Conservation (phyloP, 2,329 filamentous ascomycete species). For the Pezicula neosporulosa region DNA sequence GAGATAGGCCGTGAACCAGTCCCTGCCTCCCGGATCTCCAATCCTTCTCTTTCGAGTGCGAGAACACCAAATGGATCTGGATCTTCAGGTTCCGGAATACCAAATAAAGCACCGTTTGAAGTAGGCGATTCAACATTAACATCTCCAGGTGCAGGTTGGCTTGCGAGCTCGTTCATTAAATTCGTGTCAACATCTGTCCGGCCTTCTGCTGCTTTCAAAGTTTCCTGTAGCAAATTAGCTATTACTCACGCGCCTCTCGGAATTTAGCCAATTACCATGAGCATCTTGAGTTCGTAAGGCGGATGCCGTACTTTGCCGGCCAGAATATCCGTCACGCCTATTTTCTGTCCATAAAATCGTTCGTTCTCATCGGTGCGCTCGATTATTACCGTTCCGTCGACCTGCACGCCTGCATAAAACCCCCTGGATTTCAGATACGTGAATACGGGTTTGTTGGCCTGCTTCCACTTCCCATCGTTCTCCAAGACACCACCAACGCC, state of each 20-base stretch:
- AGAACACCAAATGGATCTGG: constrained; percentile 90
- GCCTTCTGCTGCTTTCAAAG: constrained; percentile 84
- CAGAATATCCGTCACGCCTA: constrained; percentile 60
- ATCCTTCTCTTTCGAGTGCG: constrained; percentile 83
- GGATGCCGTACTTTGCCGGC: constrained; percentile 26
- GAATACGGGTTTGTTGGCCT: constrained; percentile 69
- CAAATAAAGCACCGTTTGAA: constrained; percentile 55
- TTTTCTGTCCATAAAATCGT: constrained; percentile 71
- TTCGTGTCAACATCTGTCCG: constrained; percentile 69
- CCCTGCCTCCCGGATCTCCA: constrained; percentile 89
- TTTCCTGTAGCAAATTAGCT: constrained; percentile 44
- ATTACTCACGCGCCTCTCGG: no score
- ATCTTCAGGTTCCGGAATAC: constrained; percentile 74
- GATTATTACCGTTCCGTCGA: constrained; percentile 84
- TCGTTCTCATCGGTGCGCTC: constrained; percentile 88
- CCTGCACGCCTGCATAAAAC: constrained; percentile 80
- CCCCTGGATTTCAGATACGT: constrained; percentile 88
- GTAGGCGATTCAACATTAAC: constrained; percentile 47
- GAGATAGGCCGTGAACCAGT: constrained; percentile 69
- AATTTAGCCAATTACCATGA: constrained; percentile 17
- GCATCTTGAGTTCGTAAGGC: constrained; percentile 37
- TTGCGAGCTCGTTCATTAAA: constrained; percentile 60
- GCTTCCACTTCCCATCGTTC: constrained; percentile 39
- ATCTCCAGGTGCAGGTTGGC: constrained; percentile 73
- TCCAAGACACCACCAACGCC: constrained; percentile 58